Evolutionary conservation across 2,329 filamentous ascomycete genomes (phyloP), one percentile per base, ranked within the genome.

Genomic region (Neofusicoccum laricinum): DNA sequence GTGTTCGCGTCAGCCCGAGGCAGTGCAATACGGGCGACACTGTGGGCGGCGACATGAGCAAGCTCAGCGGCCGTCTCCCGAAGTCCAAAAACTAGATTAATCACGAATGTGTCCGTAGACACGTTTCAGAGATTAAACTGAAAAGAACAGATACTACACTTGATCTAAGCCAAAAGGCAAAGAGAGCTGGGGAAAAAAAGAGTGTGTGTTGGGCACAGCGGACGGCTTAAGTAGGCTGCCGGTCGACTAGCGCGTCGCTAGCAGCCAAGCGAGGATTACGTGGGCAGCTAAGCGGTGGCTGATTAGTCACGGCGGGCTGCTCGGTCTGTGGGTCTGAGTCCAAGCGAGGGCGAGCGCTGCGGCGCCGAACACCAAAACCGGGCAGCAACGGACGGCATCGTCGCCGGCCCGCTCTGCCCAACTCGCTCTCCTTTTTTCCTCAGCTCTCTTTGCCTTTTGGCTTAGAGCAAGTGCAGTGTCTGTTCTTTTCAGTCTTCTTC

Each of bases 81-180:
- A 4, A 17, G 10, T 61, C 17, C 58, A 61, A 61, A 61, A 61
- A 50, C 15, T 30, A 50, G 58, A 40, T 30, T 40, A 61, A 49
- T 50, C 45, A 49, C n/a, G 46, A 61, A 50, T 61, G 58, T 25
- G 19, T 40, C 58, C 58, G 58, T 61, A 61, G 58, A 40, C 19
- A 30, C 45, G 58, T 61, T 61, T 49, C 58, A 61, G 58, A 38
- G 58, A 61, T 50, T 61, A 61, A 50, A 49, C 58, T 61, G 45
- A 49, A 61, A 61, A 61, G 58, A 61, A 61, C 58, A 61, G 58
- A 61, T 61, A 61, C 58, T 61, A 61, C 58, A 61, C 58, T 61
- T 61, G 58, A 61, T 61, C 58, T 61, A 61, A 61, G 58, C 58
- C 58, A 61, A 61, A 61, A 61, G 58, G 58, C 58, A 61, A 61